Evolutionary conservation across 148 eudicot species (phyloP).

Genomic region (Bassia scoparia): DNA sequence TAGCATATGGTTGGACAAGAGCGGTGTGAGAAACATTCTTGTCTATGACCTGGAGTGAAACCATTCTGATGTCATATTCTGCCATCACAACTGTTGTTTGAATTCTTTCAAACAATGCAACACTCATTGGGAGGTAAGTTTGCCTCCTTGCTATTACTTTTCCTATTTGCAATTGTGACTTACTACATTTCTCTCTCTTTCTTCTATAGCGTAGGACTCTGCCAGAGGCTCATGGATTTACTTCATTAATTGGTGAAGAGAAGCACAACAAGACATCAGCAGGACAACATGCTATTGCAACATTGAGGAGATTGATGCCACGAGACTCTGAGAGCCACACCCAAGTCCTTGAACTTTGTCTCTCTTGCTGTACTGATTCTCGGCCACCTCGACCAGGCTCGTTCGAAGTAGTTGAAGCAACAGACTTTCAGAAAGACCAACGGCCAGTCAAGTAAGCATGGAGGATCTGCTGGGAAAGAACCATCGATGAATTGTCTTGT

Average conservation of each 20-base stretch:
- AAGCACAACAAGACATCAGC: slow-evolving; percentile 75
- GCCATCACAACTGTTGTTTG: slow-evolving; percentile 58
- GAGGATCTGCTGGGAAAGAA: slow-evolving; percentile 66
- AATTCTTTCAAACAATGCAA: slow-evolving; percentile 62
- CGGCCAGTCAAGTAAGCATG: slow-evolving; percentile 75
- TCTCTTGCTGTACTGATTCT: slow-evolving; percentile 56
- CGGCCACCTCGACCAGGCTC: slow-evolving; percentile 70
- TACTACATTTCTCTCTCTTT: background rate
- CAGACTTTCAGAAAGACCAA: slow-evolving; percentile 74
- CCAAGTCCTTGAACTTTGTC: slow-evolving; percentile 71
- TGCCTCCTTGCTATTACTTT: background rate
- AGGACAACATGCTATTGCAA: slow-evolving; percentile 73
- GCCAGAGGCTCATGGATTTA: slow-evolving; percentile 64
- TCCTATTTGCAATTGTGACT: background rate
- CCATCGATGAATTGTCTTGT: slow-evolving; percentile 67
- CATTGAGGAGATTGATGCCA: slow-evolving; percentile 68
- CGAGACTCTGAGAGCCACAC: slow-evolving; percentile 76
- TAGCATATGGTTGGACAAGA: slow-evolving; percentile 70
- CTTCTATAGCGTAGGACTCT: slow-evolving; percentile 52
- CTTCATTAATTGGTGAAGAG: slow-evolving; percentile 64
- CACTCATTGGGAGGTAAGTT: slow-evolving; percentile 69
- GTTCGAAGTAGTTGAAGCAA: slow-evolving; percentile 72
- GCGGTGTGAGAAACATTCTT: slow-evolving; percentile 65
- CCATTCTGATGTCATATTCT: slow-evolving; percentile 63
- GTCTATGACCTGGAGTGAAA: slow-evolving; percentile 70